Evolutionary conservation across 2,329 filamentous ascomycete genomes (phyloP).

Genomic region (Fusarium caatingaense): DNA sequence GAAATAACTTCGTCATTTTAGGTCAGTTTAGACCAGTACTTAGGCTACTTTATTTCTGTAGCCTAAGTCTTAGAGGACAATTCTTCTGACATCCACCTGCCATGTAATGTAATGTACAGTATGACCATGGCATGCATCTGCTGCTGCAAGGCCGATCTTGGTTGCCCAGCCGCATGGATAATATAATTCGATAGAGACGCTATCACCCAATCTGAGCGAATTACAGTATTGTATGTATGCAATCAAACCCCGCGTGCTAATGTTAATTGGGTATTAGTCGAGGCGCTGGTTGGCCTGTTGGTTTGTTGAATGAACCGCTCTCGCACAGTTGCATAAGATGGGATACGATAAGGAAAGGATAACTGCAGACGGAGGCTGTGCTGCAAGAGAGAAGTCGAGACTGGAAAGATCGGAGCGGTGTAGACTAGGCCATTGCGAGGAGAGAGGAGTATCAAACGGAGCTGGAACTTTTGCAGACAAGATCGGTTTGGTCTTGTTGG

Average conservation of each 20-base stretch:
- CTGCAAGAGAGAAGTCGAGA: slow-evolving; percentile 7
- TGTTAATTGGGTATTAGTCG: slow-evolving; percentile 1
- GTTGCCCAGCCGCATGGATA: slow-evolving; percentile 28
- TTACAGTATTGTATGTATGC: slow-evolving; percentile 4
- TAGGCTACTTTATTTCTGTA: no score
- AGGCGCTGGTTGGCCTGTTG: slow-evolving; percentile 19
- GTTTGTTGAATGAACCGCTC: slow-evolving; percentile 11
- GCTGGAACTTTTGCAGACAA: slow-evolving; percentile 24
- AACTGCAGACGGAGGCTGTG: slow-evolving; percentile 21
- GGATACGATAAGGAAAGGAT: not conserved
- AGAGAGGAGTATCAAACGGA: slow-evolving; percentile 11
- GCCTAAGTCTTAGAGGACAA: no score
- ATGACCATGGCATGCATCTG: slow-evolving; percentile 13
- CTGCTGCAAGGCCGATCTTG: slow-evolving; percentile 36
- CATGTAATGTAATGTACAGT: not conserved
- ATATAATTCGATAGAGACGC: slow-evolving; percentile 6
- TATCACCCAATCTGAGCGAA: slow-evolving; percentile 15
- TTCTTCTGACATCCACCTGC: no score
- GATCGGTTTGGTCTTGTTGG: slow-evolving; percentile 12
- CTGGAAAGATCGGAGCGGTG: slow-evolving; percentile 17
- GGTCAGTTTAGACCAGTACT: no score
- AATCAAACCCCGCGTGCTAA: slow-evolving; percentile 18
- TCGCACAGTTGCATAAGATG: slow-evolving; percentile 12
- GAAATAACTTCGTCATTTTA: no score
- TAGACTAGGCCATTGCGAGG: slow-evolving; percentile 7